A percentile compares a stretch with the other conserved stretches of the same genome.
phyloP scores from a whole-genome alignment of 352 stramenopile genomes.

The Globisporangium cederbergense region DNA sequence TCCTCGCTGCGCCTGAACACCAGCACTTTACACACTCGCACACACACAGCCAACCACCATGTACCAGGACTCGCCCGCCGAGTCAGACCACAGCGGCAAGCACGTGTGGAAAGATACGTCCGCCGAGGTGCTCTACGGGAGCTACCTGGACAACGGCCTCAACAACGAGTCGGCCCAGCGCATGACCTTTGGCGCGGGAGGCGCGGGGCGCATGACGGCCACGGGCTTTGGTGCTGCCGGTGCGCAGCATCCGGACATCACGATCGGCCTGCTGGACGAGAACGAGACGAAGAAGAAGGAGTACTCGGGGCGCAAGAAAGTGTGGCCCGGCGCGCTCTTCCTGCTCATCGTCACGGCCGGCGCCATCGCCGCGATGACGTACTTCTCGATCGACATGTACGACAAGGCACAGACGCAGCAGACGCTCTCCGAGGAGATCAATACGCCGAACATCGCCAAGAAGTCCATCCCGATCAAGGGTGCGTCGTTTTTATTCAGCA shows the following conservation, averaged over 20 bases:
- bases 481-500: slow-evolving; percentile 16
- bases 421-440: slow-evolving; percentile 48
- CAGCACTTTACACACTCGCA: background rate
- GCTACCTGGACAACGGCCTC: slow-evolving; percentile 45
- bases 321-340: slow-evolving; percentile 78
- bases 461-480: slow-evolving; percentile 42
- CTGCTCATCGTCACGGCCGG: slow-evolving; percentile 49
- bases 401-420: slow-evolving; percentile 66
- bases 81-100: slow-evolving; percentile 21
- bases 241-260: slow-evolving; percentile 60
- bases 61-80: slow-evolving; percentile 23
- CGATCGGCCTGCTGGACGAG: slow-evolving; percentile 65
- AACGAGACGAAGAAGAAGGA: slow-evolving; percentile 33
- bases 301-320: slow-evolving; percentile 67
- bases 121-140: slow-evolving; percentile 69
- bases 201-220: slow-evolving; percentile 17
- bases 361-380: slow-evolving; percentile 54
- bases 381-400: slow-evolving; percentile 58
- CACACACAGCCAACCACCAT: slow-evolving; percentile 1
- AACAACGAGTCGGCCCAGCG: slow-evolving; percentile 23
- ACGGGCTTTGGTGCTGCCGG: slow-evolving; percentile 5
- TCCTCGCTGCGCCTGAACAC: background rate
- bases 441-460: slow-evolving; percentile 23
- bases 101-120: slow-evolving; percentile 75
- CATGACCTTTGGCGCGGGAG: background rate